phyloP scores from a whole-genome alignment of 139 green algal species.

The Micromonas pusilla region DNA sequence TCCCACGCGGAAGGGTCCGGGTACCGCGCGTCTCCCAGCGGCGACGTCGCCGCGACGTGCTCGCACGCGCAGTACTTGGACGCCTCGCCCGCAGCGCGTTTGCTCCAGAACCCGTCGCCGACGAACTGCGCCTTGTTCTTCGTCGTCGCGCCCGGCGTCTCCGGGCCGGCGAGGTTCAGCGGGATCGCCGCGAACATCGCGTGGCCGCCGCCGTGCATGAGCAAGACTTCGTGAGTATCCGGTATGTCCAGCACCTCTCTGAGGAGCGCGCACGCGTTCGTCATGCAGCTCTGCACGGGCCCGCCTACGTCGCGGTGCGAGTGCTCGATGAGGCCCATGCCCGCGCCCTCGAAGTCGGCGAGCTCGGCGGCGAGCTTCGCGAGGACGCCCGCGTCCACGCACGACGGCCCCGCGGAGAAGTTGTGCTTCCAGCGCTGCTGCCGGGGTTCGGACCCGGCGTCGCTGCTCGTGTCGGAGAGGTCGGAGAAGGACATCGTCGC shows the following conservation, averaged over 20 bases:
- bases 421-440: conserved; percentile 9
- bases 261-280: neutral
- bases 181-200: conserved; percentile 37
- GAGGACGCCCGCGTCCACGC: conserved; percentile 3
- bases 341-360: neutral
- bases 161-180: conserved; percentile 9
- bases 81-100: conserved; percentile 19
- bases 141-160: neutral
- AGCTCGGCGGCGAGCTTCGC: neutral
- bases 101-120: conserved; percentile 26
- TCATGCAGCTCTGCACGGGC: conserved; percentile 25
- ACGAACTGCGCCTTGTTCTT: conserved; percentile 2
- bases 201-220: conserved; percentile 39
- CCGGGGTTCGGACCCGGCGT: too few species aligned
- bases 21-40: neutral
- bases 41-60: neutral
- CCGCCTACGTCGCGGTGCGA: conserved; percentile 20
- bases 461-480: too few species aligned
- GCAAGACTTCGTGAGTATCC: conserved; percentile 1
- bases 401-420: neutral
- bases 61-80: conserved; percentile 14
- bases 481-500: too few species aligned
- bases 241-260: conserved; percentile 22
- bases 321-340: conserved; percentile 28
- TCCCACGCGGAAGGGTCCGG: neutral